These are phyloP conservation scores for Lachancea sp. DNA, from an alignment of 805 yeast species.

Conservation along the genomic window DNA sequence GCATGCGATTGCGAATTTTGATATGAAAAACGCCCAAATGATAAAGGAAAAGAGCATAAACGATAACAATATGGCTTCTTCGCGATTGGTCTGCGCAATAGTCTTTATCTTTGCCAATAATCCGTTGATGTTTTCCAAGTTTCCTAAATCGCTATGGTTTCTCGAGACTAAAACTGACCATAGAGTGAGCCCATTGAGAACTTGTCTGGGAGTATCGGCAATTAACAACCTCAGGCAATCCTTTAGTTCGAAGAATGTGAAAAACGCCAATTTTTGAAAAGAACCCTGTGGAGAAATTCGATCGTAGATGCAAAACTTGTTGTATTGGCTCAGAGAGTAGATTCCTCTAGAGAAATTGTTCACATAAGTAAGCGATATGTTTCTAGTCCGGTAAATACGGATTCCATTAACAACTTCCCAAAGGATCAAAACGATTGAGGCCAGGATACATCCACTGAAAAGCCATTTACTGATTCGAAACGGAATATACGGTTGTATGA, in stretches of 20 bases:
- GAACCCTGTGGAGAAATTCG: conserved; percentile 58
- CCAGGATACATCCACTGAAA: conserved; percentile 74
- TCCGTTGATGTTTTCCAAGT: conserved; percentile 26
- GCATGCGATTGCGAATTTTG: conserved; percentile 49
- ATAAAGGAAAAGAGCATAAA: conserved; percentile 70
- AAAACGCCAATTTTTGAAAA: conserved; percentile 63
- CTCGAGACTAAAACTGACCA: conserved; percentile 41
- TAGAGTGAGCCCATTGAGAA: conserved; percentile 70
- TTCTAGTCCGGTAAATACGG: conserved; percentile 49
- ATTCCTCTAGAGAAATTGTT: conserved; percentile 54
- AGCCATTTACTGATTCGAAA: conserved; percentile 57
- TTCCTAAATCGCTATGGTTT: conserved; percentile 29
- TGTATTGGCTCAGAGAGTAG: conserved; percentile 53
- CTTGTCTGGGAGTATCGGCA: conserved; percentile 86
- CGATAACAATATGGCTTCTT: conserved; percentile 65
- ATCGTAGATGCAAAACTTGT: conserved; percentile 66
- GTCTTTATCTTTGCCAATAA: conserved; percentile 42
- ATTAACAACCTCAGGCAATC: conserved; percentile 55
- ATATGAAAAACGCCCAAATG: conserved; percentile 65
- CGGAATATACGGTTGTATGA: conserved; percentile 42
- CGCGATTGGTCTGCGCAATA: conserved; percentile 55
- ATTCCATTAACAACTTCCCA: conserved; percentile 56
- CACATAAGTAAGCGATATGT: conserved; percentile 64
- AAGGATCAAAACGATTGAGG: conserved; percentile 52
- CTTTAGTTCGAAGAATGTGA: conserved; percentile 58